phyloP scores from a whole-genome alignment of 2,329 filamentous ascomycete genomes.

The Ophiostoma australiae region DNA sequence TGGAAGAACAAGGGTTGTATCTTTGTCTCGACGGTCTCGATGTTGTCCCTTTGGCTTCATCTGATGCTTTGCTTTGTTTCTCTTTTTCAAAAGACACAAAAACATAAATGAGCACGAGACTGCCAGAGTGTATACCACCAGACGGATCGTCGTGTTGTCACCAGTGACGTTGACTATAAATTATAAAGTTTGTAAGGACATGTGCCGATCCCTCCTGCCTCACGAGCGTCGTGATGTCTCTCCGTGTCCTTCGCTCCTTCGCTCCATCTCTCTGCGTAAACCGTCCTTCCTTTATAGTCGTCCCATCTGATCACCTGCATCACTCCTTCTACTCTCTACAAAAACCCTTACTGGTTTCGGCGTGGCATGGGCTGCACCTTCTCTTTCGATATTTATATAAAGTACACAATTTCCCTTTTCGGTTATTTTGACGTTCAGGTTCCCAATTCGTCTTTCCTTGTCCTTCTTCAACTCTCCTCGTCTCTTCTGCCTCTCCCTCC shows the following conservation, averaged over 20 bases:
- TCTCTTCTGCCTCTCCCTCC: not conserved
- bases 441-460: not conserved
- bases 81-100: not conserved
- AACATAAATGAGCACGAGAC: not conserved
- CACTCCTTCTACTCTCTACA: not conserved
- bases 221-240: not conserved
- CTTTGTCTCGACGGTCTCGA: not conserved
- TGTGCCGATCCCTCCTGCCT: conserved; percentile 16
- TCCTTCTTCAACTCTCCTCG: not conserved
- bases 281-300: not conserved
- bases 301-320: not conserved
- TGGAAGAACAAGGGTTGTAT: not conserved
- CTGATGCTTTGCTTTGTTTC: not conserved
- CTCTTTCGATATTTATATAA: not conserved
- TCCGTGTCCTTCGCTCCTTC: conserved; percentile 3
- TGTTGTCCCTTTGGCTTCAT: not conserved
- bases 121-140: not conserved
- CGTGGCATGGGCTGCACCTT: not conserved
- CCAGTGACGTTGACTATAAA: not conserved
- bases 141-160: not conserved
- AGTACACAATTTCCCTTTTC: not conserved
- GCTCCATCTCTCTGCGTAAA: not conserved
- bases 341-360: not conserved
- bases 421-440: not conserved
- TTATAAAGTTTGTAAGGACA: not conserved